Base-by-base conservation (phyloP, 495 filamentous ascomycete species). In the Rostrohypoxylon terebratum region DNA sequence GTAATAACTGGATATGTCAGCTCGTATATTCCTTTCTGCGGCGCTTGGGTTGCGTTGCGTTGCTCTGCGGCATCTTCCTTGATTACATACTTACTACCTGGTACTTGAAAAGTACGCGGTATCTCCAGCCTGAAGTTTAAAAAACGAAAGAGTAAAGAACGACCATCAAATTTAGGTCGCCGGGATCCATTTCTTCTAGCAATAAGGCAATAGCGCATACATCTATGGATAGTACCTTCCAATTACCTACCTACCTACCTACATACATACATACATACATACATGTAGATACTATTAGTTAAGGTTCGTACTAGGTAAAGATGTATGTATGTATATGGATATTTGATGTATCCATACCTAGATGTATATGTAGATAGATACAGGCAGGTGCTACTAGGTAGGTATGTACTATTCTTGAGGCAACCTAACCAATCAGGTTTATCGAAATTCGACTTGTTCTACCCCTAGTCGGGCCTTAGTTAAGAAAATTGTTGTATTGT, bases 381-480 rank as follows among this genome's bases (percentile, higher is more conserved):
- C 28, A 28, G 28, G 28, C 28, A 28, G 28, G 28, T 28, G 28
- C 28, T 28, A 28, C 3, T 28, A 5, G 28, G n/a, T n/a, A n/a
- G n/a, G 3, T 57, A 36, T 57, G 48, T 31, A 31, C 20, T 51
- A 51, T 23, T 20, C 10, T 23, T 5, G 25, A 14, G 11, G 21
- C 16, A 31, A 36, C 13, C 31, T 23, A 4, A 20, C 71, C 71
- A 74, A 74, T 74, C 58, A 74, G 62, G 57, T 74, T 74, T 59
- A 69, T 61, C 71, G 48, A 66, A 74, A 21, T 48, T 40, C 20
- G 36, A 66, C 47, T 68, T 68, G 63, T 59, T 60, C 44, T 65
- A 33, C 51, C 70, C 70, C 70, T 73, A 73, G 70, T 73, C 70
- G 69, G 69, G 55, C 69, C 69, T 72, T 72, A 63, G 63, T 57